Evolutionary conservation across 768 basidiomycete species (phyloP).

Genomic region (Fomitopsis serialis): DNA sequence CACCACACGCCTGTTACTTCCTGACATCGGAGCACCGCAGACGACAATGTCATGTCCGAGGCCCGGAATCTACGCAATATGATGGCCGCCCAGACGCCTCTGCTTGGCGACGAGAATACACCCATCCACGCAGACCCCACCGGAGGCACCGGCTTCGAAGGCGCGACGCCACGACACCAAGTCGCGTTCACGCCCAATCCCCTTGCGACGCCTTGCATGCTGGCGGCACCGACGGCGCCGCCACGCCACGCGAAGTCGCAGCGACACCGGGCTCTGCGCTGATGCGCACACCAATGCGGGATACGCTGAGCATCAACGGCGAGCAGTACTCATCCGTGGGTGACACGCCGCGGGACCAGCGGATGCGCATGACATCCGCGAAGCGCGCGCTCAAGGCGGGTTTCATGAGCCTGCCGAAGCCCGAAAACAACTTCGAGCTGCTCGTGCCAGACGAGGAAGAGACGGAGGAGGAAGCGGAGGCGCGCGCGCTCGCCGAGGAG

Average conservation of each 20-base stretch:
- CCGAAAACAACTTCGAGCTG: conserved; percentile 97
- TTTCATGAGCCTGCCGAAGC: conserved; percentile 81
- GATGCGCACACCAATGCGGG: conserved; percentile 90
- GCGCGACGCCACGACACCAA: conserved; percentile 90
- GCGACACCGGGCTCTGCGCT: conserved; percentile 62
- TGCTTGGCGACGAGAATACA: conserved; percentile 96
- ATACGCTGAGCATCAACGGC: conserved; percentile 84
- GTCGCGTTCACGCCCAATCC: conserved; percentile 95
- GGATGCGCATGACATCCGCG: conserved; percentile 51
- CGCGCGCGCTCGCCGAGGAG: conserved; percentile 50
- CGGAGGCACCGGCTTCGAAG: conserved; percentile 90
- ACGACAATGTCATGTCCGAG: conserved; percentile 92
- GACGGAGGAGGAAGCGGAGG: conserved; percentile 34
- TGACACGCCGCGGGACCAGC: conserved; percentile 75
- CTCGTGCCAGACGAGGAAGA: conserved; percentile 87
- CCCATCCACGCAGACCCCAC: conserved; percentile 70
- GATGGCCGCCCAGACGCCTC: conserved; percentile 87
- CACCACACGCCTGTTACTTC: not conserved
- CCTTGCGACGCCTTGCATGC: conserved; percentile 76
- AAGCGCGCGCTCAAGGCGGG: conserved; percentile 77
- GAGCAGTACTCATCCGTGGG: conserved; percentile 51
- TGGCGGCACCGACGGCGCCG: conserved; percentile 33
- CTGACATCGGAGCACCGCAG: conserved; percentile 38
- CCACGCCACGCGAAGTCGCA: conserved; percentile 26
- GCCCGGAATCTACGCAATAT: conserved; percentile 94